A percentile compares a stretch with the other conserved stretches of the same genome.
Conservation (phyloP, 306 rosid genomes). For the Bauhinia variegata region DNA sequence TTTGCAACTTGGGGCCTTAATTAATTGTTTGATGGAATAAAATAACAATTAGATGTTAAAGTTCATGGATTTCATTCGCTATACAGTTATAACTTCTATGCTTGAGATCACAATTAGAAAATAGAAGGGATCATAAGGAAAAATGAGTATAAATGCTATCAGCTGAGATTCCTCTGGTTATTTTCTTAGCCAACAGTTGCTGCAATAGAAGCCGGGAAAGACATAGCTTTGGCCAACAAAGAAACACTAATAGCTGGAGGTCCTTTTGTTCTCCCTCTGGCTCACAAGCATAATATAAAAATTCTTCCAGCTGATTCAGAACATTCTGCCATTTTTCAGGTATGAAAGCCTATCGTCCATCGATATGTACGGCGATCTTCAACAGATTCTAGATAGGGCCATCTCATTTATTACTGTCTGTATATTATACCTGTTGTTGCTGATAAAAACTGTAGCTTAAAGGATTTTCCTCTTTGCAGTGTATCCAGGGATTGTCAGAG, state of each 20-base stretch:
- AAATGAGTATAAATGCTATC: slow-evolving; percentile 1
- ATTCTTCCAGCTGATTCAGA: slow-evolving; percentile 99
- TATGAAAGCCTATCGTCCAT: slow-evolving; percentile 27
- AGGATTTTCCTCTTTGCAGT: slow-evolving; percentile 56
- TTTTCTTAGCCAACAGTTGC: slow-evolving; percentile 92
- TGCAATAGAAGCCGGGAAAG: slow-evolving; percentile 98
- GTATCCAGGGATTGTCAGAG: slow-evolving; percentile 94
- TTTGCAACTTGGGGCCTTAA: background rate
- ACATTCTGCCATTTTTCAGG: slow-evolving; percentile 99
- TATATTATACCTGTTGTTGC: slow-evolving; percentile 8
- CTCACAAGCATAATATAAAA: slow-evolving; percentile 86
- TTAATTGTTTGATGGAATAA: slow-evolving; percentile 22
- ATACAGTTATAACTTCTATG: background rate
- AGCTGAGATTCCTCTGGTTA: slow-evolving; percentile 45
- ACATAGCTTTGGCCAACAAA: slow-evolving; percentile 98
- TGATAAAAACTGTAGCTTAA: slow-evolving; percentile 36
- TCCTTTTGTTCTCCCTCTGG: slow-evolving; percentile 98
- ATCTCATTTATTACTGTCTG: background rate
- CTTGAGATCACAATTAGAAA: background rate
- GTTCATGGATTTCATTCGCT: slow-evolving; percentile 5
- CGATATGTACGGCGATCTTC: slow-evolving; percentile 22
- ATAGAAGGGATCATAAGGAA: slow-evolving; percentile 5
- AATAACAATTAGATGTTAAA: slow-evolving; percentile 1
- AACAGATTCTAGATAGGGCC: slow-evolving; percentile 11
- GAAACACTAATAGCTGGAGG: slow-evolving; percentile 99